phyloP scores from a whole-genome alignment of 2,329 filamentous ascomycete species.

The Dactylonectria estremocensis region DNA sequence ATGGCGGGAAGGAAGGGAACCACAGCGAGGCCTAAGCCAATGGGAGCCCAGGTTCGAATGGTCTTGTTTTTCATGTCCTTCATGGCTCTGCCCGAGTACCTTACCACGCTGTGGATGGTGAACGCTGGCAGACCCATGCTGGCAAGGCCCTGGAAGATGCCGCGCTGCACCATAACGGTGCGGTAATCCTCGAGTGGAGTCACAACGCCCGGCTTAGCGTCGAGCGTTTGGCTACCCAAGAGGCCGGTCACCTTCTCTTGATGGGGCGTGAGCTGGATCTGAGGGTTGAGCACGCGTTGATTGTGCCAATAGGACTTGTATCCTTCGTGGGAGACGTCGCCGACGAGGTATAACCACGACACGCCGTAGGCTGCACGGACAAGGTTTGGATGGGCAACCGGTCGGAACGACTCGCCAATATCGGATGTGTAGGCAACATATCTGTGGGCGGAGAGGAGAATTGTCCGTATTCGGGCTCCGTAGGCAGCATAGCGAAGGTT shows the following conservation, averaged over 20 bases:
- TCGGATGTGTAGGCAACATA: conserved; percentile 98
- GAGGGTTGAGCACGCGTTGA: conserved; percentile 80
- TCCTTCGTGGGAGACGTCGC: conserved; percentile 92
- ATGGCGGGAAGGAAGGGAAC: conserved; percentile 88
- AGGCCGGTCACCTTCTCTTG: conserved; percentile 66
- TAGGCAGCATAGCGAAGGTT: conserved; percentile 94
- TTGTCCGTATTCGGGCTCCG: conserved; percentile 85
- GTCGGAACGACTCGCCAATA: conserved; percentile 96
- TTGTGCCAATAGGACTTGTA: conserved; percentile 96
- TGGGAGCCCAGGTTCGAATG: conserved; percentile 89
- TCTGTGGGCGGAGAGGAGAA: conserved; percentile 90
- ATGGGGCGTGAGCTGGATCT: conserved; percentile 67
- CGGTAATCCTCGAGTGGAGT: conserved; percentile 90
- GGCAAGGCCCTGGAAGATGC: conserved; percentile 90
- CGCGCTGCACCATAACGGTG: conserved; percentile 91
- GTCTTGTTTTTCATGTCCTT: conserved; percentile 84
- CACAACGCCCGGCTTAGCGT: conserved; percentile 59
- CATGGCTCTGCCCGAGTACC: conserved; percentile 89
- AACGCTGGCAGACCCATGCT: conserved; percentile 96
- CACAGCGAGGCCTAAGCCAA: conserved; percentile 83
- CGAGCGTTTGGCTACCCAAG: conserved; percentile 49
- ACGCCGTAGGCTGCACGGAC: conserved; percentile 89
- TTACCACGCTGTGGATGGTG: conserved; percentile 93
- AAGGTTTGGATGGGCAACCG: conserved; percentile 87
- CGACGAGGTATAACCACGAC: conserved; percentile 92